A percentile compares a stretch with the other conserved stretches of the same genome.
phyloP scores from a whole-genome alignment of 257 asterid species.

The Solanum clarkiae region DNA sequence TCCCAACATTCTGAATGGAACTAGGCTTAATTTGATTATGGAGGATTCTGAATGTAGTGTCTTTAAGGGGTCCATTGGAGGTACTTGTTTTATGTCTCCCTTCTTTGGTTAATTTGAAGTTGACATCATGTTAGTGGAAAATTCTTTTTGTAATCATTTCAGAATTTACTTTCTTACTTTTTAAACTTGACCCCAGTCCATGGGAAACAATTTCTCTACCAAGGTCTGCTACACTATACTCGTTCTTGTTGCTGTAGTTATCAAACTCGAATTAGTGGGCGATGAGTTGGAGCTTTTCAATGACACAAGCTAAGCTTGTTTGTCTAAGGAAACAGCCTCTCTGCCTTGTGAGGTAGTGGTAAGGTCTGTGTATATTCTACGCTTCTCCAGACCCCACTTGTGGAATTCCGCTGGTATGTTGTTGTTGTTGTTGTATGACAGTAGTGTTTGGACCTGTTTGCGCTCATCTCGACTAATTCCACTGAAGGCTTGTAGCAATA shows the following conservation, averaged over 20 bases:
- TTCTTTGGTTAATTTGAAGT: not conserved
- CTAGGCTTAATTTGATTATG: constrained; percentile 15
- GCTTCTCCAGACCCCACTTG: too few species aligned
- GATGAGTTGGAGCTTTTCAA: not conserved
- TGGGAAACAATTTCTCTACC: not conserved
- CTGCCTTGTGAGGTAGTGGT: too few species aligned
- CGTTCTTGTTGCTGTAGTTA: not conserved
- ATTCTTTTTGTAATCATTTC: not conserved
- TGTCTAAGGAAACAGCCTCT: too few species aligned
- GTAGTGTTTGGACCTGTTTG: not conserved
- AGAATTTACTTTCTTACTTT: not conserved
- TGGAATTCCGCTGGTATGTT: not conserved
- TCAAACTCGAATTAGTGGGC: not conserved
- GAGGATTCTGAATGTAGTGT: constrained; percentile 30
- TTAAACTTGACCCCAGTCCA: not conserved
- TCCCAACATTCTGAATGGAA: constrained; percentile 25
- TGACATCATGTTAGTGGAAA: not conserved
- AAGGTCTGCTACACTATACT: fast-evolving
- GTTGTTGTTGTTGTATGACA: not conserved
- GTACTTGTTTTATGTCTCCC: not conserved
- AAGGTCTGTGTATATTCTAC: too few species aligned
- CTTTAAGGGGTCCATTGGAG: constrained; percentile 30
- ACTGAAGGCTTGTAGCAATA: not conserved
- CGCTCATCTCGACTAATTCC: not conserved
- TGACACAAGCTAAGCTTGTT: not conserved